phyloP scores from a whole-genome alignment of 2,329 filamentous ascomycete genomes.

The Talaromyces sp. region DNA sequence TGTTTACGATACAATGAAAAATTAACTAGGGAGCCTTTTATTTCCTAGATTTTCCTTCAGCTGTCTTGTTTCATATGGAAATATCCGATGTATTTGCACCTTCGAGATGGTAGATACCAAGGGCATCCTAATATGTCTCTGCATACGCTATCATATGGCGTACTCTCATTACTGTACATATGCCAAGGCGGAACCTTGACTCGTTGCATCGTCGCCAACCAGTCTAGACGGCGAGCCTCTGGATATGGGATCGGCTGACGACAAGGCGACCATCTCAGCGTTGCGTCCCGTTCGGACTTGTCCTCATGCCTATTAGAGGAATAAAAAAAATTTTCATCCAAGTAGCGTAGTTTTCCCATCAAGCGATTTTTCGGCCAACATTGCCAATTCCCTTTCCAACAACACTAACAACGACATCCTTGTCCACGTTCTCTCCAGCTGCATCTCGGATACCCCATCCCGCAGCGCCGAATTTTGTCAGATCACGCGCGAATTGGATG shows the following conservation, averaged over 20 bases:
- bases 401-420: conserved; percentile 79
- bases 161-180: background rate
- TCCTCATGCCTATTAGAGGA: background rate
- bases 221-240: background rate
- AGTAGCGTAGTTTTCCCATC: conserved; percentile 16
- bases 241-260: background rate
- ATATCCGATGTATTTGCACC: background rate
- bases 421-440: conserved; percentile 57
- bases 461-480: conserved; percentile 82
- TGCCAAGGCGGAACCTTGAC: background rate
- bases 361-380: conserved; percentile 83
- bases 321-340: background rate
- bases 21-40: background rate
- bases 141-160: background rate
- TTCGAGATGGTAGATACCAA: background rate
- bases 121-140: background rate
- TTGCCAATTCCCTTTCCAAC: conserved; percentile 93
- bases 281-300: background rate
- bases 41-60: background rate
- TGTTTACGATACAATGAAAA: background rate
- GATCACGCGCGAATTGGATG: conserved; percentile 74
- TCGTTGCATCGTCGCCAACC: background rate
- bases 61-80: background rate
- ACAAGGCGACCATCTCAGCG: background rate
- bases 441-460: conserved; percentile 85